Evolutionary conservation across 176 grass and related monocot species (phyloP).

Genomic region (Melocanna baccifera): DNA sequence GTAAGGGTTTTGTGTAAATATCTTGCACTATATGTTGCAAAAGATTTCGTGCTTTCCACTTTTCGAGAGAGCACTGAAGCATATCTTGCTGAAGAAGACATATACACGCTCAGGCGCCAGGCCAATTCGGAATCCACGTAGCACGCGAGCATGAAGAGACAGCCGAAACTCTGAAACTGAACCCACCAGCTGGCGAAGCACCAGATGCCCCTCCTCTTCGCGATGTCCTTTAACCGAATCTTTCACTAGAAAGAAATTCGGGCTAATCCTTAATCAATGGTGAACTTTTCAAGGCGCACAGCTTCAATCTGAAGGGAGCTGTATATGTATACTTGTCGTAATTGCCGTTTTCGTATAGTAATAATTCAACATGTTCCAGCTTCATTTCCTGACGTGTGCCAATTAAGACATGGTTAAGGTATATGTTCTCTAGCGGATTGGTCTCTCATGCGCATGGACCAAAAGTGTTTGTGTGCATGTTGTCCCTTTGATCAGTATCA

Average conservation of each 20-base stretch:
- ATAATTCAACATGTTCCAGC: background rate
- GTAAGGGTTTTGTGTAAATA: too few species aligned
- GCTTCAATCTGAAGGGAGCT: background rate
- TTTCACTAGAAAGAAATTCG: background rate
- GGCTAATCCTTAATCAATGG: background rate
- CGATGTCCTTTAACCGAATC: background rate
- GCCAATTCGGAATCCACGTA: background rate
- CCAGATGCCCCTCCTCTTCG: background rate
- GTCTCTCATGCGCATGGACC: too few species aligned
- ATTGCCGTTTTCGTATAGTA: background rate
- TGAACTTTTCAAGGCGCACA: background rate
- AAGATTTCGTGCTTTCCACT: too few species aligned
- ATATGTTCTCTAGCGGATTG: too few species aligned
- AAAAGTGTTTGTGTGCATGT: too few species aligned
- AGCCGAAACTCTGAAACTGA: too few species aligned
- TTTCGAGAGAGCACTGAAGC: too few species aligned
- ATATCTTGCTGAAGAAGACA: too few species aligned
- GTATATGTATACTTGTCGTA: background rate
- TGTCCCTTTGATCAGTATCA: background rate
- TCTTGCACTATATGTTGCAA: too few species aligned
- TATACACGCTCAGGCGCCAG: too few species aligned
- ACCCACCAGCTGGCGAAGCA: background rate
- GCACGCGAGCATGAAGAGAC: background rate
- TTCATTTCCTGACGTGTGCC: too few species aligned
- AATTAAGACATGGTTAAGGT: too few species aligned